phyloP scores from a whole-genome alignment of 2,329 filamentous ascomycete genomes.

The Penicillium griseofulvum region DNA sequence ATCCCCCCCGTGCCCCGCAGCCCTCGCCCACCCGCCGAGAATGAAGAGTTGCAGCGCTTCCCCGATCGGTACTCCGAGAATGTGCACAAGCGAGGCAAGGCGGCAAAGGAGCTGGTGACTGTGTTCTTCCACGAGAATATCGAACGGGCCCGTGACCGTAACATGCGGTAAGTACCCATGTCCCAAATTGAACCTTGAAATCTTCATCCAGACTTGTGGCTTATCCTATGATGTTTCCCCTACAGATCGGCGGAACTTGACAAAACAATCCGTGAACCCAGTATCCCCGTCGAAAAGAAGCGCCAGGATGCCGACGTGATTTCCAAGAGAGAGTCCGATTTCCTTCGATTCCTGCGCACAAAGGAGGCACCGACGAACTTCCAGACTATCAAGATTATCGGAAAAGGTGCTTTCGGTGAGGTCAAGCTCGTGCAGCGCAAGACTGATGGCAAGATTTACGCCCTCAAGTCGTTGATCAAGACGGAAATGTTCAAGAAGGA shows the following conservation, averaged over 20 bases:
- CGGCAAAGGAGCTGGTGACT: conserved; percentile 64
- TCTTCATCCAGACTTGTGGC: neutral
- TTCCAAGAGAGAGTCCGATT: conserved; percentile 85
- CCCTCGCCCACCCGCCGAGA: conserved; percentile 56
- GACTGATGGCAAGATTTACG: conserved; percentile 94
- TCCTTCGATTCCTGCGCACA: conserved; percentile 88
- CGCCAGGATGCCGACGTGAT: conserved; percentile 81
- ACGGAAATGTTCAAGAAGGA: conserved; percentile 99
- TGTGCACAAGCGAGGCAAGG: conserved; percentile 69
- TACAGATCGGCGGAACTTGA: conserved; percentile 87
- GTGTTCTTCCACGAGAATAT: conserved; percentile 98
- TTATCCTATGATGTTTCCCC: neutral
- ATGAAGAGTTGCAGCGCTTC: conserved; percentile 71
- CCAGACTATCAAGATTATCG: conserved; percentile 94
- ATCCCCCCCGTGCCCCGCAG: conserved; percentile 64
- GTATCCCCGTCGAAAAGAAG: conserved; percentile 71
- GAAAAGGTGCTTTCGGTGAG: conserved; percentile 97
- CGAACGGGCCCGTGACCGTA: conserved; percentile 89
- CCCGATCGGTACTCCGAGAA: conserved; percentile 86
- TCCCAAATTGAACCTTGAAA: neutral
- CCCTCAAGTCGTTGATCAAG: conserved; percentile 97
- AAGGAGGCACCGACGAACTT: conserved; percentile 95
- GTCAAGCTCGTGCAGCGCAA: conserved; percentile 97
- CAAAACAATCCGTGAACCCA: conserved; percentile 74
- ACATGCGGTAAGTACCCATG: conserved; percentile 68